Percentiles rank a stretch among this genome's conserved stretches.
Conservation (phyloP, 2,329 filamentous ascomycete genomes). For the Passalora sequoiae region DNA sequence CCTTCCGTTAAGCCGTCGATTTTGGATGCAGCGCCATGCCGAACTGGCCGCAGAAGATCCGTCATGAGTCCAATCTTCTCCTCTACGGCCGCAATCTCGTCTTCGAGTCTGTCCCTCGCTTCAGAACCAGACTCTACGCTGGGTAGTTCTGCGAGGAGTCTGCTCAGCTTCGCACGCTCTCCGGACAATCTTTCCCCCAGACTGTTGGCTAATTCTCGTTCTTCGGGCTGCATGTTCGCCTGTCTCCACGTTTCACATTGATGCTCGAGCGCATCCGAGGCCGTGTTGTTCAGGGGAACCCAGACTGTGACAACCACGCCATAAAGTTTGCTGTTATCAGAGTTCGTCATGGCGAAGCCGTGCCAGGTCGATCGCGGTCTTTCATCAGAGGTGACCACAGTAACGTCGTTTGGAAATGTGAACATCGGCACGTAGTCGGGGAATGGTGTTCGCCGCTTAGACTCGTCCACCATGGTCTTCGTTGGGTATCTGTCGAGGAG, state of each 20-base stretch:
- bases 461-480: constrained; percentile 72
- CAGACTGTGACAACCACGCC: constrained; percentile 88
- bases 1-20: constrained; percentile 94
- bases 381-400: constrained; percentile 91
- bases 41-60: constrained; percentile 83
- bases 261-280: constrained; percentile 76
- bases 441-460: constrained; percentile 74
- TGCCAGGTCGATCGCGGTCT: constrained; percentile 96
- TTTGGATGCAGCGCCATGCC: constrained; percentile 91
- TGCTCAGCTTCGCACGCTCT: constrained; percentile 84
- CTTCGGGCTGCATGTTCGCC: constrained; percentile 78
- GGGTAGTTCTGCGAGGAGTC: constrained; percentile 77
- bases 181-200: constrained; percentile 79
- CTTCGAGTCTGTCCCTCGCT: constrained; percentile 78
- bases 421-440: constrained; percentile 99
- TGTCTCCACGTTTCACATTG: constrained; percentile 50
- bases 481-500: constrained; percentile 89
- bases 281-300: constrained; percentile 75
- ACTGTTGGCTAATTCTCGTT: constrained; percentile 86
- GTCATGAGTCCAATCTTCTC: constrained; percentile 98
- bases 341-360: constrained; percentile 95
- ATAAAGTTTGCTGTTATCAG: constrained; percentile 86
- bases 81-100: constrained; percentile 90
- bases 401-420: constrained; percentile 96
- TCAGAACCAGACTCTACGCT: constrained; percentile 72